Percentiles rank a stretch among this genome's conserved stretches.
These are phyloP conservation scores for Heterobasidion irregulare DNA, from an alignment of 1,284 basidiomycete species.

Conservation along the genomic window DNA sequence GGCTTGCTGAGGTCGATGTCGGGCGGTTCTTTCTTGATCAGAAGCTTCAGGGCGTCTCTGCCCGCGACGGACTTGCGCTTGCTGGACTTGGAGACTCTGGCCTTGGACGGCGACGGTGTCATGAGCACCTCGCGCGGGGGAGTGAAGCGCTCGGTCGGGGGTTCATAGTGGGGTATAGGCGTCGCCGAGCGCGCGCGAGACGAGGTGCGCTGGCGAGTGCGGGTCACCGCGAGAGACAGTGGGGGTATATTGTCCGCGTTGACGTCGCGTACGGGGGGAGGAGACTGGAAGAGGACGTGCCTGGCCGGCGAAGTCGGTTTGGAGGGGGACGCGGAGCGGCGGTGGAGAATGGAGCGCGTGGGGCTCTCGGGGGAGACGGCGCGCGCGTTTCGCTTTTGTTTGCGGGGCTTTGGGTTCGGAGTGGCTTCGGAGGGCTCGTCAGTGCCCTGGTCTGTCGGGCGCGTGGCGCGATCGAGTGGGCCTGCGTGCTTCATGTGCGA, in stretches of 20 bases:
- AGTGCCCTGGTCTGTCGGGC: background rate
- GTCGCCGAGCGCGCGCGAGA: conserved; percentile 28
- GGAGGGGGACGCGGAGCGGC: conserved; percentile 12
- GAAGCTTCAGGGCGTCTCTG: conserved; percentile 20
- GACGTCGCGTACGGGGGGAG: conserved; percentile 34
- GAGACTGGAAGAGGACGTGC: conserved; percentile 28
- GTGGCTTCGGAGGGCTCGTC: conserved; percentile 23
- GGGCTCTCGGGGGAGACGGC: conserved; percentile 20
- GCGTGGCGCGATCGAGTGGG: background rate
- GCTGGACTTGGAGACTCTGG: conserved; percentile 22
- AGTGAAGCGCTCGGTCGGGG: conserved; percentile 56
- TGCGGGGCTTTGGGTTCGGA: conserved; percentile 54
- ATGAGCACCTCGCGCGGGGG: conserved; percentile 55
- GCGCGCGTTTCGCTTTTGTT: conserved; percentile 28
- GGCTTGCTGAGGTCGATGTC: conserved; percentile 50
- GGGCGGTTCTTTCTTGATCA: conserved; percentile 54
- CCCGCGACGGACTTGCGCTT: conserved; percentile 25
- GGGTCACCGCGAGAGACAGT: conserved; percentile 25
- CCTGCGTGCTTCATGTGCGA: background rate
- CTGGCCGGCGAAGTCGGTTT: conserved; percentile 17
- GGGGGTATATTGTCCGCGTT: conserved; percentile 31
- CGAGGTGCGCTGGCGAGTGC: conserved; percentile 14
- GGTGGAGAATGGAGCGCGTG: conserved; percentile 14
- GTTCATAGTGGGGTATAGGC: conserved; percentile 53
- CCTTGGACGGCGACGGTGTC: conserved; percentile 25